Evolutionary conservation across 2,329 filamentous ascomycete species (phyloP).

Genomic region (Trematosphaeria pertusa): DNA sequence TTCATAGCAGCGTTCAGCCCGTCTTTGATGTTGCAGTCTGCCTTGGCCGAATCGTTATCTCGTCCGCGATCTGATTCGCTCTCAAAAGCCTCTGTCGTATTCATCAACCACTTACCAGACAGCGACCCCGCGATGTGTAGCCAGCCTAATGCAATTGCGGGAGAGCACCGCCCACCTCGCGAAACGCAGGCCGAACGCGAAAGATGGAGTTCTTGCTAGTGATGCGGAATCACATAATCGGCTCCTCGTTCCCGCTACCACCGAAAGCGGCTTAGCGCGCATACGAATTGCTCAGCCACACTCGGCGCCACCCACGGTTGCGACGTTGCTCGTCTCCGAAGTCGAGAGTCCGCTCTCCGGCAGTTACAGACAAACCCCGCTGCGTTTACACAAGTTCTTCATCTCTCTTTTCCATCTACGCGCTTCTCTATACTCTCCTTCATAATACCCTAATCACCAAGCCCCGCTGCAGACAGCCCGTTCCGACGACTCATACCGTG

Average conservation of each 20-base stretch:
- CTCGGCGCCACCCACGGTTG: slow-evolving; percentile 8
- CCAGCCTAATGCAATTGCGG: background rate
- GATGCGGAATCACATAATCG: background rate
- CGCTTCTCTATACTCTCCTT: too few species aligned
- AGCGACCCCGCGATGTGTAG: background rate
- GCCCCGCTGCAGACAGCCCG: too few species aligned
- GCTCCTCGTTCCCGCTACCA: background rate
- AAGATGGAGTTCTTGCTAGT: background rate
- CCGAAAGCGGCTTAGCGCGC: slow-evolving; percentile 7
- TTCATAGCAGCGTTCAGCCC: too few species aligned
- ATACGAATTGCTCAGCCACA: slow-evolving; percentile 15
- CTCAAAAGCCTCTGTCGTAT: slow-evolving; percentile 1
- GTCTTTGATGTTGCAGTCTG: slow-evolving; percentile 5
- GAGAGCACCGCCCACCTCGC: background rate
- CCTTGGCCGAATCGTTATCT: background rate
- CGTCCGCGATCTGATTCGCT: slow-evolving; percentile 7
- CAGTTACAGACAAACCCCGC: background rate
- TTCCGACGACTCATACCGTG: background rate
- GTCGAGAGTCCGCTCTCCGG: background rate
- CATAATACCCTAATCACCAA: too few species aligned
- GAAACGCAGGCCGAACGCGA: background rate
- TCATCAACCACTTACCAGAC: slow-evolving; percentile 5
- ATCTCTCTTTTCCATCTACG: background rate
- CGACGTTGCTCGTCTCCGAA: slow-evolving; percentile 7
- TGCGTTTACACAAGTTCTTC: background rate